Evolutionary conservation across 2,329 filamentous ascomycete species (phyloP).

Genomic region (Nothomitra cinnamomea): DNA sequence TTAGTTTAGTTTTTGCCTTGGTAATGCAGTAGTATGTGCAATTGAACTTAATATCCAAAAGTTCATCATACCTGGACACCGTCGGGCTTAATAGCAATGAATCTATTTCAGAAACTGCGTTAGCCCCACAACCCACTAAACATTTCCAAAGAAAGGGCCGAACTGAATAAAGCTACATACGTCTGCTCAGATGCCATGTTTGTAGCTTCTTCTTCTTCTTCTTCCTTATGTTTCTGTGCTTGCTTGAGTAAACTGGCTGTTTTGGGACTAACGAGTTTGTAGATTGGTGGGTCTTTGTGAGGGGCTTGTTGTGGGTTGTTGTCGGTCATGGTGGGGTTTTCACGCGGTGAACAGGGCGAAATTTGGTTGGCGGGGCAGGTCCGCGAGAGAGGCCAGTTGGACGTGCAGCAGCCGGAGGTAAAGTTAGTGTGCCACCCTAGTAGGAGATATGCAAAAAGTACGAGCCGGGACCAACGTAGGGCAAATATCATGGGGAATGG

Average conservation of each 20-base stretch:
- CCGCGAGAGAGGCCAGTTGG: background rate
- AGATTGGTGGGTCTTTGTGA: slow-evolving; percentile 25
- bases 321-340: background rate
- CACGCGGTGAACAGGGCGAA: background rate
- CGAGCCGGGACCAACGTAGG: no score
- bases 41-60: background rate
- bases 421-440: no score
- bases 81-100: slow-evolving; percentile 99
- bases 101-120: slow-evolving; percentile 38
- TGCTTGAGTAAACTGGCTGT: slow-evolving; percentile 27
- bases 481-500: no score
- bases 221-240: slow-evolving; percentile 15
- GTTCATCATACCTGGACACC: slow-evolving; percentile 70
- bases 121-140: background rate
- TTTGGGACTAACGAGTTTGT: slow-evolving; percentile 29
- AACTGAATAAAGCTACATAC: slow-evolving; percentile 34
- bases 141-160: no score
- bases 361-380: background rate
- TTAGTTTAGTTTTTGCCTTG: slow-evolving; percentile 5
- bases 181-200: slow-evolving; percentile 63
- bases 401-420: no score
- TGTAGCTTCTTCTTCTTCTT: slow-evolving; percentile 15
- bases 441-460: no score
- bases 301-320: slow-evolving; percentile 7
- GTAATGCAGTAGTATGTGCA: slow-evolving; percentile 13